These are phyloP conservation scores for Paramecium pentaurelia DNA, from an alignment of 73 alveolate genomes.

Conservation along the genomic window DNA sequence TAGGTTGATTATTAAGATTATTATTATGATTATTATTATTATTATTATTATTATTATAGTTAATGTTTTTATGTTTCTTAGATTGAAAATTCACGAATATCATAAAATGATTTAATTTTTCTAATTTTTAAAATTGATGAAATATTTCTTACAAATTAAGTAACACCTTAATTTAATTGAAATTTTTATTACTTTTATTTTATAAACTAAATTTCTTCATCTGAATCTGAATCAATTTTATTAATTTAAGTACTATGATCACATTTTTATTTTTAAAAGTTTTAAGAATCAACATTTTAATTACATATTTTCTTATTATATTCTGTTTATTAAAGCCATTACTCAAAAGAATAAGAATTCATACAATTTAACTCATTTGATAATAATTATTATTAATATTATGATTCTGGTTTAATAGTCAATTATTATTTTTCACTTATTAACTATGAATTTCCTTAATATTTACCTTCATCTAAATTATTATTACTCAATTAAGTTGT, in stretches of 20 bases:
- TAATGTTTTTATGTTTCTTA: background rate
- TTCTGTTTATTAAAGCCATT: background rate
- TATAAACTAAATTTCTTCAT: background rate
- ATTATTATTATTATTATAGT: background rate
- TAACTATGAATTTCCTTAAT: background rate
- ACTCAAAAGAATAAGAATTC: background rate
- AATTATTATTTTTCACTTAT: background rate
- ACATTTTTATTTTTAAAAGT: background rate
- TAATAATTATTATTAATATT: background rate
- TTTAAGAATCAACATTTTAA: background rate
- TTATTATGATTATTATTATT: background rate
- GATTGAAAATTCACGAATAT: background rate
- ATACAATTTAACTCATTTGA: background rate
- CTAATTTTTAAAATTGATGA: background rate
- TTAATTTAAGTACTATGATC: slow-evolving; percentile 37
- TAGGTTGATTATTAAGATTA: background rate
- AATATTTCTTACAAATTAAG: background rate
- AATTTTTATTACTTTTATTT: background rate
- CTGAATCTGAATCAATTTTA: slow-evolving; percentile 18
- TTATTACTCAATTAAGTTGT: background rate
- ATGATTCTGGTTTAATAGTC: background rate
- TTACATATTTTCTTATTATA: background rate
- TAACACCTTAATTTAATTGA: background rate
- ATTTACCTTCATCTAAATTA: background rate
- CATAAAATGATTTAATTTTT: background rate